phyloP scores from a whole-genome alignment of 2,329 filamentous ascomycete species.

The Zasmidium cellare region DNA sequence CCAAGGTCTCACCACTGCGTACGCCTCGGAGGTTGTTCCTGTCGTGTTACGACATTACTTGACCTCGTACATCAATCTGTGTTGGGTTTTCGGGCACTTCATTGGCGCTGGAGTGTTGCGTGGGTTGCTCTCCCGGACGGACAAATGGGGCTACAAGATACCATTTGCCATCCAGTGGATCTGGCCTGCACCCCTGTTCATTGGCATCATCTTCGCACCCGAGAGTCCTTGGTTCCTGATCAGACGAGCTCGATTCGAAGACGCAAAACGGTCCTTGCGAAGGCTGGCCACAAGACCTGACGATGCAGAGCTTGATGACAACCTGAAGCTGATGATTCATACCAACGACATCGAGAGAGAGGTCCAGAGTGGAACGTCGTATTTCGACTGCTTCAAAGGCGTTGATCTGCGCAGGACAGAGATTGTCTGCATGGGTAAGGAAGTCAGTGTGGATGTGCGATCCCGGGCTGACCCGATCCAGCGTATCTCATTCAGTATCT shows the following conservation, averaged over 20 bases:
- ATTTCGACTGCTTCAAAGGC: slow-evolving; percentile 39
- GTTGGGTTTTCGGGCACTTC: slow-evolving; percentile 44
- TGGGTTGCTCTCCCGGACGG: slow-evolving; percentile 16
- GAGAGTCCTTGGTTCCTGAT: slow-evolving; percentile 36
- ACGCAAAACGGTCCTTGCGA: neutral
- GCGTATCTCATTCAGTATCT: slow-evolving; percentile 29
- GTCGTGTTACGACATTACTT: slow-evolving; percentile 55
- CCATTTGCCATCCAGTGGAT: slow-evolving; percentile 43
- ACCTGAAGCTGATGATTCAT: slow-evolving; percentile 35
- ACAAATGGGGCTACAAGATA: slow-evolving; percentile 38
- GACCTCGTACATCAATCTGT: slow-evolving; percentile 60
- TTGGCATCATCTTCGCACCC: slow-evolving; percentile 18
- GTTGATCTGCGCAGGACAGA: slow-evolving; percentile 39
- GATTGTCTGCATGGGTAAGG: slow-evolving; percentile 36
- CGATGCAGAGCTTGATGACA: slow-evolving; percentile 19
- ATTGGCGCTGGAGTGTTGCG: slow-evolving; percentile 40
- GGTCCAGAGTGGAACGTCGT: slow-evolving; percentile 34
- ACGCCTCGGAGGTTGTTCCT: slow-evolving; percentile 65
- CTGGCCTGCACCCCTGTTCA: slow-evolving; percentile 33
- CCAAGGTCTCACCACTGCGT: slow-evolving; percentile 55
- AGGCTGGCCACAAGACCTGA: neutral
- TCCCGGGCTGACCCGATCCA: too few relatives aligned
- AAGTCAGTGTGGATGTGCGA: too few relatives aligned
- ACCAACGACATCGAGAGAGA: slow-evolving; percentile 32
- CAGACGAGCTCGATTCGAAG: slow-evolving; percentile 20